A percentile compares a stretch with the other conserved stretches of the same genome.
phyloP scores from a whole-genome alignment of 805 yeast genomes.

The Candida maesae region DNA sequence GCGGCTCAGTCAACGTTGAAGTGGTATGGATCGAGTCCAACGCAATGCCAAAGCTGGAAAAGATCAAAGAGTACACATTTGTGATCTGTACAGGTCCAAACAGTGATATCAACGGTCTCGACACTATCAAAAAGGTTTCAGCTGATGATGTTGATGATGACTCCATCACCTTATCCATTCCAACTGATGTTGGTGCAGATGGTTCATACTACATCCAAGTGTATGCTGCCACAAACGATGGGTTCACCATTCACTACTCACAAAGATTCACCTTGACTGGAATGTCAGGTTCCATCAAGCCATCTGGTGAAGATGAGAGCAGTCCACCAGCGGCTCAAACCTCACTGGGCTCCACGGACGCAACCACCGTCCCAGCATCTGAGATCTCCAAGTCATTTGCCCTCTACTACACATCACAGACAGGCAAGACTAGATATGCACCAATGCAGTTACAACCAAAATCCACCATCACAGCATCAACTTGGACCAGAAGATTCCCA shows the following conservation, averaged over 20 bases:
- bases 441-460: constrained; percentile 95
- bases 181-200: constrained; percentile 44
- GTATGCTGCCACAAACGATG: constrained; percentile 37
- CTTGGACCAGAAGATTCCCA: constrained; percentile 65
- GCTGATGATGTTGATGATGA: constrained; percentile 30
- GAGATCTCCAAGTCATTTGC: constrained; percentile 51
- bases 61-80: constrained; percentile 45
- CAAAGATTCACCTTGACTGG: constrained; percentile 61
- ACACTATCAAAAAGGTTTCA: constrained; percentile 27
- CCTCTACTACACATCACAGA: constrained; percentile 72
- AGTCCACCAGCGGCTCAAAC: constrained; percentile 40
- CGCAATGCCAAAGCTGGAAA: constrained; percentile 40
- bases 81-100: constrained; percentile 71
- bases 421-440: constrained; percentile 76
- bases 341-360: constrained; percentile 30
- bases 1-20: constrained; percentile 28
- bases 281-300: constrained; percentile 59
- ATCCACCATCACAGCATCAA: constrained; percentile 54
- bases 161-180: constrained; percentile 39
- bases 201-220: constrained; percentile 78
- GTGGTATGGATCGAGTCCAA: constrained; percentile 56
- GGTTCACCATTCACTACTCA: constrained; percentile 59
- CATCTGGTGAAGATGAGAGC: constrained; percentile 40
- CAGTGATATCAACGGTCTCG: constrained; percentile 40
- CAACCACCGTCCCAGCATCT: constrained; percentile 35